Percentiles rank a stretch among this genome's conserved stretches.
Conservation (phyloP, 345 rosid species). For the Crucihimalaya himalaica region DNA sequence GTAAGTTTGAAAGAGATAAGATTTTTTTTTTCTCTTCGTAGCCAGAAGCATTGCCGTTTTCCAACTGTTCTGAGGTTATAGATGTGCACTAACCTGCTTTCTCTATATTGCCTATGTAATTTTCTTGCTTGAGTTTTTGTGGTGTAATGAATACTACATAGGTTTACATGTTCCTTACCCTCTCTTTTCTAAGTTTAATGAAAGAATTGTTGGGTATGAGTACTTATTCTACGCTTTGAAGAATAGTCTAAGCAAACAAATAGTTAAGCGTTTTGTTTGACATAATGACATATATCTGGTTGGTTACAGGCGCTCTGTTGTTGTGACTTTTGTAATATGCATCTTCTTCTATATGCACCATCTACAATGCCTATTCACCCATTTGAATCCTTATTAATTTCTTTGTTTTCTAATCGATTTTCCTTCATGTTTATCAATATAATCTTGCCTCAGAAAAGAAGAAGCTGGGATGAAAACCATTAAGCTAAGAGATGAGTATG, state of each 20-base stretch:
- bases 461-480: slow-evolving; percentile 93
- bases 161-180: slow-evolving; percentile 13
- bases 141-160: slow-evolving; percentile 11
- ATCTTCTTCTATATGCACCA: slow-evolving; percentile 21
- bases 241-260: slow-evolving; percentile 20
- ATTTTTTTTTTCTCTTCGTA: slow-evolving; percentile 3
- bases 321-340: slow-evolving; percentile 1
- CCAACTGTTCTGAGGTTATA: not conserved
- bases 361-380: slow-evolving; percentile 19
- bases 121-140: slow-evolving; percentile 17
- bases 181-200: not conserved
- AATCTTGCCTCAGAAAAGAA: slow-evolving; percentile 69
- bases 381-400: slow-evolving; percentile 2
- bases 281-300: slow-evolving; percentile 2
- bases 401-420: slow-evolving; percentile 16
- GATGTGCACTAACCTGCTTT: too few species aligned
- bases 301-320: not conserved
- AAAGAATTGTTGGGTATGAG: slow-evolving; percentile 5
- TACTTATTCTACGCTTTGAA: slow-evolving; percentile 13
- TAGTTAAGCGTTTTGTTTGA: slow-evolving; percentile 13
- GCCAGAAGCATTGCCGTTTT: slow-evolving; percentile 19
- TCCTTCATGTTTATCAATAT: slow-evolving; percentile 8
- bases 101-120: too few species aligned
- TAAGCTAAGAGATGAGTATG: slow-evolving; percentile 89
- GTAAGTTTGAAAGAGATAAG: slow-evolving; percentile 51